Evolutionary conservation across 1,284 basidiomycete species (phyloP).

Genomic region (Rhizoctonia solani): DNA sequence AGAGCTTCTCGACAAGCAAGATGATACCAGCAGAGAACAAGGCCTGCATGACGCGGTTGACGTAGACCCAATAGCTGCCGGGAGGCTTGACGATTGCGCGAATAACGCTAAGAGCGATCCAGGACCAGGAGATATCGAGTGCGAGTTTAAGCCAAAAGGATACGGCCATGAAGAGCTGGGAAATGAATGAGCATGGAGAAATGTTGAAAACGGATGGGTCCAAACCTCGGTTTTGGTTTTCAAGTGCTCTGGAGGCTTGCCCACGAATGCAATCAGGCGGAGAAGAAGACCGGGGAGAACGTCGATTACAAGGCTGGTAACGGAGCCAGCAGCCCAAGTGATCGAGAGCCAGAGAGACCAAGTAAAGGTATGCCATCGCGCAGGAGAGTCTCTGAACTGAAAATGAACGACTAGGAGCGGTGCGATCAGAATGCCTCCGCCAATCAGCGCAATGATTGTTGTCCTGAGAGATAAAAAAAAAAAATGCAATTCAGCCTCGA

Average conservation of each 20-base stretch:
- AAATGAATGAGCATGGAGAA: not conserved
- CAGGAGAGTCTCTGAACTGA: constrained; percentile 54
- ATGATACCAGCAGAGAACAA: constrained; percentile 66
- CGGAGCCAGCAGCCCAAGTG: constrained; percentile 65
- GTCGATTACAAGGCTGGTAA: constrained; percentile 67
- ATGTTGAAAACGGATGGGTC: constrained; percentile 32
- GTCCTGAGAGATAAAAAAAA: constrained; percentile 33
- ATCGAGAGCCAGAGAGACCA: constrained; percentile 74
- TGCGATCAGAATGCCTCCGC: constrained; percentile 64
- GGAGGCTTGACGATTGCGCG: constrained; percentile 60
- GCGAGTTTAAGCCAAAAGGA: constrained; percentile 69
- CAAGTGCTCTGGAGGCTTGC: constrained; percentile 52
- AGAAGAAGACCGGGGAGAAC: constrained; percentile 62
- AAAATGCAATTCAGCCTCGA: not conserved
- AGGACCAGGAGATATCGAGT: constrained; percentile 67
- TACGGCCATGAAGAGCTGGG: constrained; percentile 68
- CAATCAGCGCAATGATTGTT: constrained; percentile 51
- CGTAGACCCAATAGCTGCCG: constrained; percentile 65
- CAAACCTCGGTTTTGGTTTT: constrained; percentile 67
- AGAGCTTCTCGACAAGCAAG: constrained; percentile 69
- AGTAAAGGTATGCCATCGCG: constrained; percentile 54
- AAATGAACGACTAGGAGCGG: constrained; percentile 70
- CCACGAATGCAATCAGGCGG: constrained; percentile 58
- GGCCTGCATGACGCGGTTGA: constrained; percentile 73
- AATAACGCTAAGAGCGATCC: constrained; percentile 69